phyloP scores from a whole-genome alignment of 2,329 filamentous ascomycete genomes.

The Monilinia polystroma region DNA sequence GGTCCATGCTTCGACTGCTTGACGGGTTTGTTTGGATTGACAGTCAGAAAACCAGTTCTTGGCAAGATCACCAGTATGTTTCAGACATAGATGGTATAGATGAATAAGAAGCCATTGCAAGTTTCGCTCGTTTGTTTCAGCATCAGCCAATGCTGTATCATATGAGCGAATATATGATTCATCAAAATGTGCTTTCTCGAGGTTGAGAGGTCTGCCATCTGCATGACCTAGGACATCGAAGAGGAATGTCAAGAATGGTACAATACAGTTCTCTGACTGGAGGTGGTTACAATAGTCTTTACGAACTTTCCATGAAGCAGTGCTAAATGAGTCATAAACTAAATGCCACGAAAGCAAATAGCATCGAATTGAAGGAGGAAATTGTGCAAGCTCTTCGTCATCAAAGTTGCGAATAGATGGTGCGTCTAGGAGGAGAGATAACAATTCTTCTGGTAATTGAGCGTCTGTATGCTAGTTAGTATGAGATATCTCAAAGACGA shows the following conservation, averaged over 20 bases:
- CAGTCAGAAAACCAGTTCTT: slow-evolving; percentile 83
- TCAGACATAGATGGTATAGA: slow-evolving; percentile 79
- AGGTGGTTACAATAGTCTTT: slow-evolving; percentile 77
- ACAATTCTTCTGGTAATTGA: slow-evolving; percentile 75
- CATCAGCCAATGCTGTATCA: slow-evolving; percentile 51
- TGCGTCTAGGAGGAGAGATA: slow-evolving; percentile 78
- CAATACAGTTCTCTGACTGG: slow-evolving; percentile 68
- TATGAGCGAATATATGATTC: slow-evolving; percentile 56
- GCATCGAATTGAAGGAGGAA: slow-evolving; percentile 68
- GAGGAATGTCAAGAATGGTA: slow-evolving; percentile 70
- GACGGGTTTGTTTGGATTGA: slow-evolving; percentile 75
- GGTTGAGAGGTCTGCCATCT: slow-evolving; percentile 68
- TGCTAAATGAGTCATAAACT: slow-evolving; percentile 80
- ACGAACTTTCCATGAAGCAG: slow-evolving; percentile 78
- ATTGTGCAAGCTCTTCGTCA: slow-evolving; percentile 63
- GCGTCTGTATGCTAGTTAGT: slow-evolving; percentile 48
- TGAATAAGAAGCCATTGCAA: slow-evolving; percentile 83
- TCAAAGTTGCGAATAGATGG: slow-evolving; percentile 68
- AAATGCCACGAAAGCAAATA: slow-evolving; percentile 90
- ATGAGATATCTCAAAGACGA: not conserved
- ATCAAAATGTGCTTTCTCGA: slow-evolving; percentile 66
- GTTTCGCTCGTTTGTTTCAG: slow-evolving; percentile 66
- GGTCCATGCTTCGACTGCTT: slow-evolving; percentile 81
- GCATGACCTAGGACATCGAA: slow-evolving; percentile 84
- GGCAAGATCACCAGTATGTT: slow-evolving; percentile 73